Evolutionary conservation across 2,329 filamentous ascomycete genomes (phyloP).

Genomic region (Pezicula carpinea): DNA sequence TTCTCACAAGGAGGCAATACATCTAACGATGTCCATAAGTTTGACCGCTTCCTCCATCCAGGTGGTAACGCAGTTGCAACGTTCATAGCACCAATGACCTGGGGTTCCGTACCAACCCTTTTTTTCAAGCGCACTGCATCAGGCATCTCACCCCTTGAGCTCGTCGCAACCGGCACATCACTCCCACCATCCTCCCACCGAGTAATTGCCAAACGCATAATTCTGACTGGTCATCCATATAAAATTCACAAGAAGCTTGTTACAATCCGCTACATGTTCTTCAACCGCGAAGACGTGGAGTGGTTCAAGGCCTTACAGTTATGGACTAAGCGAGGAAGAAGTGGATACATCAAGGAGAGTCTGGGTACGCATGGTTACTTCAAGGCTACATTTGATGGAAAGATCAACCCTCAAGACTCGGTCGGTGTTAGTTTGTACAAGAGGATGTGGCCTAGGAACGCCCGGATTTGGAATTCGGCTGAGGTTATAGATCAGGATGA

Average conservation of each 20-base stretch:
- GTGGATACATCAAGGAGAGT: slow-evolving; percentile 88
- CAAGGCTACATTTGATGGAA: slow-evolving; percentile 95
- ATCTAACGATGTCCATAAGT: slow-evolving; percentile 96
- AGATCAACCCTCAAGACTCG: slow-evolving; percentile 92
- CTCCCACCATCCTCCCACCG: slow-evolving; percentile 71
- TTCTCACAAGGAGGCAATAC: slow-evolving; percentile 89
- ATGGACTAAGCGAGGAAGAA: slow-evolving; percentile 86
- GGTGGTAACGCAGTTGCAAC: slow-evolving; percentile 84
- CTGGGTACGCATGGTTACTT: slow-evolving; percentile 99
- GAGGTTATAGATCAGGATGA: slow-evolving; percentile 23
- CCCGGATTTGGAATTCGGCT: slow-evolving; percentile 34
- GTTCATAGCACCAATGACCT: slow-evolving; percentile 85
- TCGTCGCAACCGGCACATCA: slow-evolving; percentile 84
- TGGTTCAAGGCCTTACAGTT: slow-evolving; percentile 97
- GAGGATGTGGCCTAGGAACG: slow-evolving; percentile 73
- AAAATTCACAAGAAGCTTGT: slow-evolving; percentile 99
- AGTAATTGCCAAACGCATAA: slow-evolving; percentile 88
- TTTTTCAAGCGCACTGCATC: slow-evolving; percentile 68
- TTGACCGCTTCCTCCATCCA: slow-evolving; percentile 84
- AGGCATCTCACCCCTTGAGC: slow-evolving; percentile 50
- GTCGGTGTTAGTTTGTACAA: slow-evolving; percentile 89
- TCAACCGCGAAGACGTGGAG: slow-evolving; percentile 88
- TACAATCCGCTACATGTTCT: slow-evolving; percentile 99
- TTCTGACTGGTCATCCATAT: slow-evolving; percentile 92
- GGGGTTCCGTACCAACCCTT: slow-evolving; percentile 85